Conservation (phyloP, 1,284 basidiomycete genomes). For the Trichosporon sp. region DNA sequence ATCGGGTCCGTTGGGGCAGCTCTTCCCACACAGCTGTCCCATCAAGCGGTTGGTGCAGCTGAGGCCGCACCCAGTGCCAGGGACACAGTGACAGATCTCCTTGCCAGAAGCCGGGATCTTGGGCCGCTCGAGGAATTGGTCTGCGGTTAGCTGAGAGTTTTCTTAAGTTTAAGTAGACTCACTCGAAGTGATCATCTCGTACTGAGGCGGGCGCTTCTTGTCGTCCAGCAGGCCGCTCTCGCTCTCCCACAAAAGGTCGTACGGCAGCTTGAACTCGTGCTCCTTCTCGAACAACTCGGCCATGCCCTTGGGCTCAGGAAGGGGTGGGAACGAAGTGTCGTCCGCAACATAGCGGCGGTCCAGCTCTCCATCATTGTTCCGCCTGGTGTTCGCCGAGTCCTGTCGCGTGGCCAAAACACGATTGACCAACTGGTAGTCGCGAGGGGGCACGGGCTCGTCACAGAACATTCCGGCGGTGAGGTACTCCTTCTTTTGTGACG, state of each 20-base stretch:
- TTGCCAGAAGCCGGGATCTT: not conserved
- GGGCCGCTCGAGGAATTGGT: constrained; percentile 9
- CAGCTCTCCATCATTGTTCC: not conserved
- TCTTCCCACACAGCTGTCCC: constrained; percentile 52
- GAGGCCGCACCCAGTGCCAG: constrained; percentile 46
- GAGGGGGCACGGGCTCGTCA: constrained; percentile 31
- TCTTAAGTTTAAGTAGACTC: constrained; percentile 14
- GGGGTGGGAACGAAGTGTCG: constrained; percentile 31
- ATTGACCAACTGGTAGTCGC: constrained; percentile 29
- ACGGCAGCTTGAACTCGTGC: constrained; percentile 46
- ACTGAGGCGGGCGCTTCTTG: constrained; percentile 44
- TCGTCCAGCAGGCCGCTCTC: constrained; percentile 45
- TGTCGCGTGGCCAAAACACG: constrained; percentile 21
- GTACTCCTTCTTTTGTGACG: constrained; percentile 32
- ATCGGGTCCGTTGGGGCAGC: constrained; percentile 49
- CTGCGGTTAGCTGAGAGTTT: constrained; percentile 6
- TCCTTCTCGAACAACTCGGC: constrained; percentile 37
- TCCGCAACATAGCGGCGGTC: not conserved
- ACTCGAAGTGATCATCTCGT: constrained; percentile 35
- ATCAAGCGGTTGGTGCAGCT: constrained; percentile 52
- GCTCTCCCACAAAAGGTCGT: constrained; percentile 44
- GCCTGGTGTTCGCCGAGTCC: not conserved
- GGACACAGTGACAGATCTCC: constrained; percentile 48
- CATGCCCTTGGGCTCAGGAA: constrained; percentile 40
- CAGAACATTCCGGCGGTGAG: constrained; percentile 42